These are phyloP conservation scores for Irpex lacteus DNA, from an alignment of 1,284 basidiomycete species.

Conservation along the genomic window DNA sequence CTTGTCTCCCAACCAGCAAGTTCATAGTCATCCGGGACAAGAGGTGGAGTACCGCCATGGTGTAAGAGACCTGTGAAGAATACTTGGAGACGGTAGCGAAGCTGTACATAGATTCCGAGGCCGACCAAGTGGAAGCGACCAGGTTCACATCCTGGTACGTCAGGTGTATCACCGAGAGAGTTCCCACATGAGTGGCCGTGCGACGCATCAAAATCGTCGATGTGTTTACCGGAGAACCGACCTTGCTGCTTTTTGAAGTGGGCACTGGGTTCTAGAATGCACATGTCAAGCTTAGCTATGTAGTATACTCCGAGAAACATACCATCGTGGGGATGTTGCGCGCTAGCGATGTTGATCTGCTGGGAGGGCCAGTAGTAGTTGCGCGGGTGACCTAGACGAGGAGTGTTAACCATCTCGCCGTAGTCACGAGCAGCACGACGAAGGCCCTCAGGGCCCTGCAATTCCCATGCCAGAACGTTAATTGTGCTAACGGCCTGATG, in stretches of 20 bases:
- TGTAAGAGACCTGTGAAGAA: not conserved
- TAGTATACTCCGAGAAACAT: not conserved
- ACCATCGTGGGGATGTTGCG: not conserved
- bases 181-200: not conserved
- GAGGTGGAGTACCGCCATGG: not conserved
- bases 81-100: not conserved
- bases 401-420: not conserved
- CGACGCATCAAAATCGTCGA: not conserved
- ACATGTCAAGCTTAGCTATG: not conserved
- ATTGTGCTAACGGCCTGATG: not conserved
- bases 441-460: not conserved
- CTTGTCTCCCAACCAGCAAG: not conserved
- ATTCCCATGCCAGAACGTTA: not conserved
- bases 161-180: not conserved
- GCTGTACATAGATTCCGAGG: not conserved
- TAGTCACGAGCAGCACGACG: not conserved
- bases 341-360: not conserved
- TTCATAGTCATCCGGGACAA: not conserved
- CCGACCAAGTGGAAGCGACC: not conserved
- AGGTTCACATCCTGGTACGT: not conserved
- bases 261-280: not conserved
- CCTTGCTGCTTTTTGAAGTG: not conserved
- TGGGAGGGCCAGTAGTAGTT: not conserved
- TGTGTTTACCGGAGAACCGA: not conserved
- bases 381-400: not conserved